These are phyloP conservation scores for Handroanthus guayacan DNA, from an alignment of 257 asterid genomes.

Conservation along the genomic window DNA sequence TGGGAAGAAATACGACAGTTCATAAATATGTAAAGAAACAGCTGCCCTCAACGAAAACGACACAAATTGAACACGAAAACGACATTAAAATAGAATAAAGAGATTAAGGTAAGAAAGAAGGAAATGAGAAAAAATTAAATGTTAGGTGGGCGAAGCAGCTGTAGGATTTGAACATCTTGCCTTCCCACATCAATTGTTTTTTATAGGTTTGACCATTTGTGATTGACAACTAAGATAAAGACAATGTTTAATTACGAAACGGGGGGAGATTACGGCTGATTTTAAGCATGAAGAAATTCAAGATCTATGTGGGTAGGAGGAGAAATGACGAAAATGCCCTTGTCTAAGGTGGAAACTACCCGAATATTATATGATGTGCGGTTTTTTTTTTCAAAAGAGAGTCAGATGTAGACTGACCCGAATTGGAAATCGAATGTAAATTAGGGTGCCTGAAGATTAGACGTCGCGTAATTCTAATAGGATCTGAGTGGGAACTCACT, in stretches of 20 bases:
- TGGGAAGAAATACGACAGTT: constrained; percentile 31
- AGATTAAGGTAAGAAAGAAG: not conserved
- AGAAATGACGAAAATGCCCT: not conserved
- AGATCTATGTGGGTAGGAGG: not conserved
- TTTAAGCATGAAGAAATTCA: not conserved
- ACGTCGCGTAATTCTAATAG: too few relatives aligned
- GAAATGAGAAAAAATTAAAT: not conserved
- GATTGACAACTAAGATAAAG: constrained; percentile 33
- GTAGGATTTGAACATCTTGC: constrained; percentile 10
- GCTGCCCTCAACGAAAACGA: constrained; percentile 46
- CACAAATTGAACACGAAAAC: constrained; percentile 31
- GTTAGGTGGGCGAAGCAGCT: constrained; percentile 31
- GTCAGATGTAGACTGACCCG: too few relatives aligned
- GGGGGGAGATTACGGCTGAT: not conserved
- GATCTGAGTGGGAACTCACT: too few relatives aligned
- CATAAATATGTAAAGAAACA: constrained; percentile 31
- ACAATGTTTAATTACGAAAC: constrained; percentile 17
- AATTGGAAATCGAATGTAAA: too few relatives aligned
- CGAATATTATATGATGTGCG: too few relatives aligned
- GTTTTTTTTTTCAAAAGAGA: too few relatives aligned
- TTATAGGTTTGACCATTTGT: constrained; percentile 27
- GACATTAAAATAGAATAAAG: not conserved
- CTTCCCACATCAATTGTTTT: not conserved
- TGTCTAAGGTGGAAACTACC: too few relatives aligned
- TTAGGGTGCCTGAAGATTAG: too few relatives aligned